Percentiles rank a stretch among this genome's conserved stretches.
Conservation (phyloP, 1,139 yeast genomes). For the Hyphopichia fennica region DNA sequence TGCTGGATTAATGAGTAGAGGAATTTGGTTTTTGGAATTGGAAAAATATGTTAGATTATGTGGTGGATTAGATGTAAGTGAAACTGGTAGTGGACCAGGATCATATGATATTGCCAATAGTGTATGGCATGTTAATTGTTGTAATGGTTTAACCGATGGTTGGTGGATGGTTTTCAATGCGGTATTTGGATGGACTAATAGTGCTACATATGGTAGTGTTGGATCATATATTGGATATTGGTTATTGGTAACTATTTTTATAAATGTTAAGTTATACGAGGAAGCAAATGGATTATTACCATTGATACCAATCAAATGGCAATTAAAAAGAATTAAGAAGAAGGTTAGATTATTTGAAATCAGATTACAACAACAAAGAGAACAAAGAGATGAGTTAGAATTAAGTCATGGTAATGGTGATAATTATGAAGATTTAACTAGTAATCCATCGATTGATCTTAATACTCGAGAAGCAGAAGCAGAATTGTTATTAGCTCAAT, state of each 20-base stretch:
- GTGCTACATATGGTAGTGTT: slow-evolving; percentile 94
- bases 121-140: slow-evolving; percentile 97
- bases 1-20: slow-evolving; percentile 54
- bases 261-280: slow-evolving; percentile 52
- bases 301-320: slow-evolving; percentile 59
- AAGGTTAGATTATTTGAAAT: slow-evolving; percentile 32
- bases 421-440: slow-evolving; percentile 10
- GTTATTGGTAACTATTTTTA: slow-evolving; percentile 57
- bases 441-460: slow-evolving; percentile 11
- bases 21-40: slow-evolving; percentile 86
- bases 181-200: slow-evolving; percentile 91
- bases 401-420: not conserved
- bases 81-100: slow-evolving; percentile 91
- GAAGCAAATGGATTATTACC: slow-evolving; percentile 68
- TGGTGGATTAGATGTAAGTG: slow-evolving; percentile 86
- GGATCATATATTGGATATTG: slow-evolving; percentile 74
- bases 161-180: slow-evolving; percentile 96
- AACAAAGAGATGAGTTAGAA: not conserved
- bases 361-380: slow-evolving; percentile 6
- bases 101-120: slow-evolving; percentile 78
- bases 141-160: slow-evolving; percentile 86
- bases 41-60: slow-evolving; percentile 63
- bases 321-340: slow-evolving; percentile 54
- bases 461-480: slow-evolving; percentile 9
- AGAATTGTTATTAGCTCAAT: slow-evolving; percentile 8